phyloP scores from a whole-genome alignment of 257 asterid species.

The Agastache rugosa region DNA sequence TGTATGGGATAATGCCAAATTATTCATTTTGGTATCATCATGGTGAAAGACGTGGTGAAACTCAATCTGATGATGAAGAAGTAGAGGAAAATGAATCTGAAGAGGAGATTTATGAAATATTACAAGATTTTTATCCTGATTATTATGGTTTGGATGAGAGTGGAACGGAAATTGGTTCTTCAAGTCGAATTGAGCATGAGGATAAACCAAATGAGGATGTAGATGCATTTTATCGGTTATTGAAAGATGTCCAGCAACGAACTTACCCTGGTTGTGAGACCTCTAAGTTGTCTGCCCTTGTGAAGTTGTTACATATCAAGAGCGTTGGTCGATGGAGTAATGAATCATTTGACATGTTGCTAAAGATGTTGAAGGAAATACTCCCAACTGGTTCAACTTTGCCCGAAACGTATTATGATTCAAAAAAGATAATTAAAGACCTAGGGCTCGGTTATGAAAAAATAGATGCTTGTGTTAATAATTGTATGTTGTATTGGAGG shows the following conservation, averaged over 20 bases:
- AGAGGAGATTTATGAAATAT: neutral
- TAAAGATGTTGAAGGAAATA: neutral
- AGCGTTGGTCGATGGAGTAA: conserved; percentile 17
- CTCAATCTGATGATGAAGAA: conserved; percentile 1
- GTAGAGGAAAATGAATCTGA: neutral
- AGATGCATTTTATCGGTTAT: neutral
- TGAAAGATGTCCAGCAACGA: neutral
- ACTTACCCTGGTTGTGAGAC: neutral
- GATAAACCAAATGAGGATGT: conserved; percentile 6
- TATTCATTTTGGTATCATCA: conserved; percentile 5
- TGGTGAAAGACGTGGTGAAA: neutral
- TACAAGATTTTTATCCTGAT: neutral
- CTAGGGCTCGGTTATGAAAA: neutral
- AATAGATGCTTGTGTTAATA: neutral
- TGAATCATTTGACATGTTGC: conserved; percentile 15
- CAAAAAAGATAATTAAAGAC: neutral
- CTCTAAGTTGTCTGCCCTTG: neutral
- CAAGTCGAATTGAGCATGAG: neutral
- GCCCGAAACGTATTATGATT: neutral
- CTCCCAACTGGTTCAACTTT: conserved; percentile 14
- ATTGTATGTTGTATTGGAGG: neutral
- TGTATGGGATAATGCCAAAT: conserved; percentile 2
- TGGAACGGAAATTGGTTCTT: neutral
- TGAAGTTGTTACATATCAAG: conserved; percentile 2
- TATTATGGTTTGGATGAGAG: neutral